Evolutionary conservation across 768 basidiomycete genomes (phyloP).

Genomic region (Chalciporus chontae): DNA sequence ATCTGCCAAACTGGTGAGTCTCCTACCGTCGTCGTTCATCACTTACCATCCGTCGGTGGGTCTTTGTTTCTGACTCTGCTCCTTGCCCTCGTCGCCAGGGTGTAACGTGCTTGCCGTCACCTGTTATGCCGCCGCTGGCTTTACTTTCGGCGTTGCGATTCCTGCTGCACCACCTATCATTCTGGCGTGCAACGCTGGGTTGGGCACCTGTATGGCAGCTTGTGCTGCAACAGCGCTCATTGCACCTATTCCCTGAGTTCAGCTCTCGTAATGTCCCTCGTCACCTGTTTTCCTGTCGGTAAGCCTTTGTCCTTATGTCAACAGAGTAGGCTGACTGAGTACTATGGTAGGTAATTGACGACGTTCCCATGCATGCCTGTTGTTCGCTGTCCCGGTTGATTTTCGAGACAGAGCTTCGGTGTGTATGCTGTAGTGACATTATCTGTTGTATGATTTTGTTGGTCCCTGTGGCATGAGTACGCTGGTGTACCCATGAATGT

Average conservation of each 20-base stretch:
- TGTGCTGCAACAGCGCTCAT: slow-evolving; percentile 20
- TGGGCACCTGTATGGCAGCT: slow-evolving; percentile 25
- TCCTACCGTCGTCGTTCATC: too few species aligned
- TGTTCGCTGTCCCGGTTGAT: too few species aligned
- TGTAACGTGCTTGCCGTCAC: slow-evolving; percentile 20
- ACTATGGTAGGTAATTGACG: too few species aligned
- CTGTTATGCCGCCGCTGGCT: slow-evolving; percentile 25
- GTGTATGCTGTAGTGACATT: too few species aligned
- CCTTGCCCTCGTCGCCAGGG: slow-evolving; percentile 9
- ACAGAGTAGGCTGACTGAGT: too few species aligned
- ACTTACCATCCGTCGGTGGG: too few species aligned
- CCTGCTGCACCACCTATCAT: slow-evolving; percentile 19
- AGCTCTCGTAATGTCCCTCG: background rate
- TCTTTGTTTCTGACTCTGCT: background rate
- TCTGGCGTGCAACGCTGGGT: slow-evolving; percentile 19
- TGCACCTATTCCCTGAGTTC: slow-evolving; percentile 23
- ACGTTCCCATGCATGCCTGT: too few species aligned
- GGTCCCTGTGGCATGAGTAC: too few species aligned
- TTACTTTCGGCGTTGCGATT: slow-evolving; percentile 22
- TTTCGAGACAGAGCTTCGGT: too few species aligned
- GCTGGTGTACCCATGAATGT: too few species aligned
- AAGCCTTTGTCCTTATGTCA: background rate
- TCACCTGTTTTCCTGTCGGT: background rate
- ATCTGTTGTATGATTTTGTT: too few species aligned
- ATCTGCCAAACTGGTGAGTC: slow-evolving; percentile 23